Percentiles rank a stretch among this genome's conserved stretches.
These are phyloP conservation scores for Blastobotrys proliferans DNA, from an alignment of 1,139 yeast species.

Conservation along the genomic window DNA sequence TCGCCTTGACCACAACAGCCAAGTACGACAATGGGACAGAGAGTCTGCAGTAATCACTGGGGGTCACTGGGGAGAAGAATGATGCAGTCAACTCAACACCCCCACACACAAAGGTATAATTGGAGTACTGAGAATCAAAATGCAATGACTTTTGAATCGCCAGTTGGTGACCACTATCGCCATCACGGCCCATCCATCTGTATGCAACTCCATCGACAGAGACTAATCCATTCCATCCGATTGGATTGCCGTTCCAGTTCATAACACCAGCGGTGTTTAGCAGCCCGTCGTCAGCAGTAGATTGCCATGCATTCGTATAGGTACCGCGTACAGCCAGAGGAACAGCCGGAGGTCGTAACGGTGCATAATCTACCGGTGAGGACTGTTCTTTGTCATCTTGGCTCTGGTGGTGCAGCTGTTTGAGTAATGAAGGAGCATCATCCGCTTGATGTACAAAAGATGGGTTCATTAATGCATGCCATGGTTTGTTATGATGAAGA, in stretches of 20 bases:
- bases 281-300: slow-evolving; percentile 2
- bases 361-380: slow-evolving; percentile 4
- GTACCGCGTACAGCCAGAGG: slow-evolving; percentile 11
- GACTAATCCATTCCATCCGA: slow-evolving; percentile 9
- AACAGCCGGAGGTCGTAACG: slow-evolving; percentile 11
- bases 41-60: slow-evolving; percentile 5
- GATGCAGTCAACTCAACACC: slow-evolving; percentile 5
- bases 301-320: slow-evolving; percentile 8
- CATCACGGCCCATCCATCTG: slow-evolving; percentile 6
- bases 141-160: slow-evolving; percentile 4
- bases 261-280: slow-evolving; percentile 6
- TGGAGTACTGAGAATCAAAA: slow-evolving; percentile 10
- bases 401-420: no score
- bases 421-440: no score
- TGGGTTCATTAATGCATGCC: no score
- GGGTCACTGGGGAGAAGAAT: slow-evolving; percentile 10
- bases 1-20: not conserved
- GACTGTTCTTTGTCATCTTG: no score
- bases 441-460: no score
- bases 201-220: slow-evolving; percentile 7
- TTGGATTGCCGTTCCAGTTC: slow-evolving; percentile 8
- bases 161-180: not conserved
- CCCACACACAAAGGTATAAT: slow-evolving; percentile 8
- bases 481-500: no score
- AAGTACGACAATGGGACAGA: slow-evolving; percentile 10